Evolutionary conservation across 176 grass and related monocot genomes (phyloP).

Genomic region (Hyparrhenia diplandra): DNA sequence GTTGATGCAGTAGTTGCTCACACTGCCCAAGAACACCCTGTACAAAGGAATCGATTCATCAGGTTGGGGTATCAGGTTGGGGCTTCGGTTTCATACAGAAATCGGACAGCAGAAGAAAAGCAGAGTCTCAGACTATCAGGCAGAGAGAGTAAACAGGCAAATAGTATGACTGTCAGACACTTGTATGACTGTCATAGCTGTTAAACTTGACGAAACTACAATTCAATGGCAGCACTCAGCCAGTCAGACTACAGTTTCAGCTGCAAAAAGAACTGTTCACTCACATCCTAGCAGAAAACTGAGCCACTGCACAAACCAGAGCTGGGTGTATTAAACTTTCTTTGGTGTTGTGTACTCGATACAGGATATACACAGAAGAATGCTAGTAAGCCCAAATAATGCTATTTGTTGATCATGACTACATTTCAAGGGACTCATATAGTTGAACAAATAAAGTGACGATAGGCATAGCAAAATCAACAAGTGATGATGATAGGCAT

Average conservation of each 20-base stretch:
- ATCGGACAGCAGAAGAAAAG: neutral
- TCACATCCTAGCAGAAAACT: neutral
- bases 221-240: neutral
- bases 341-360: neutral
- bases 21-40: constrained; percentile 81
- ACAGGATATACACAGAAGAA: neutral
- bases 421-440: too few species aligned
- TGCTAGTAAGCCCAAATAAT: neutral
- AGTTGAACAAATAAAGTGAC: neutral
- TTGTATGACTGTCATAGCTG: neutral
- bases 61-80: constrained; percentile 5
- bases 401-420: neutral
- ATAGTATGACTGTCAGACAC: neutral
- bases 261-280: neutral
- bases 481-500: neutral
- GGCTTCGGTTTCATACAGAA: neutral
- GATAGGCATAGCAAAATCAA: neutral
- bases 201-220: neutral
- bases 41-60: constrained; percentile 10
- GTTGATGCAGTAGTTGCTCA: constrained; percentile 83
- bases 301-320: neutral
- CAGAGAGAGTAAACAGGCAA: too few species aligned
- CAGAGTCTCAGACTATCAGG: neutral
- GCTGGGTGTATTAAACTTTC: neutral
- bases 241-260: neutral